phyloP scores from a whole-genome alignment of 169 alveolate genomes.

The Plasmodium inui region DNA sequence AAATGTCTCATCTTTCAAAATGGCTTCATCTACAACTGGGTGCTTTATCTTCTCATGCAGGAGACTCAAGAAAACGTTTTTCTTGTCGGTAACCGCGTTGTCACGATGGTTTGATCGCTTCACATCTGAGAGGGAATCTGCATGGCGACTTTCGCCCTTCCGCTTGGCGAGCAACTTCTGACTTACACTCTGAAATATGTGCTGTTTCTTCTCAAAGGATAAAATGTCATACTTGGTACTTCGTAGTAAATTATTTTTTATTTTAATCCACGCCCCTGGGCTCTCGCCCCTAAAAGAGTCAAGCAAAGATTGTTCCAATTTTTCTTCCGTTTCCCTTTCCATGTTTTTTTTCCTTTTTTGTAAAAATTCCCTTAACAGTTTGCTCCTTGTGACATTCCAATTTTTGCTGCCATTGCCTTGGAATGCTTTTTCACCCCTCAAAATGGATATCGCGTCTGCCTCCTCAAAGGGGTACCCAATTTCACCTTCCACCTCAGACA shows the following conservation, averaged over 20 bases:
- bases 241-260: constrained; percentile 38
- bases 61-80: constrained; percentile 14
- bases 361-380: constrained; percentile 28
- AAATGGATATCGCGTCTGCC: constrained; percentile 13
- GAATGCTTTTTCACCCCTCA: constrained; percentile 31
- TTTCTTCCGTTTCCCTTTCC: constrained; percentile 9
- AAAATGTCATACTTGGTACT: constrained; percentile 37
- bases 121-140: not conserved
- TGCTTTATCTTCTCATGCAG: constrained; percentile 40
- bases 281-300: not conserved
- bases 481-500: constrained; percentile 6
- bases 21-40: constrained; percentile 14
- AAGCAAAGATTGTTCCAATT: constrained; percentile 6
- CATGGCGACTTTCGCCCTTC: not conserved
- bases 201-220: constrained; percentile 33
- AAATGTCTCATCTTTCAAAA: not conserved
- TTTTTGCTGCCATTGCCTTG: constrained; percentile 15
- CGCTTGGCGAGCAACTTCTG: constrained; percentile 9
- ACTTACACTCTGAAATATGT: constrained; percentile 30
- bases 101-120: not conserved
- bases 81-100: not conserved
- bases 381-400: constrained; percentile 39
- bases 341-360: constrained; percentile 26
- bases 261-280: constrained; percentile 37
- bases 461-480: constrained; percentile 18